Conservation (phyloP, 2,329 filamentous ascomycete species). For the Cladosporium sp. region DNA sequence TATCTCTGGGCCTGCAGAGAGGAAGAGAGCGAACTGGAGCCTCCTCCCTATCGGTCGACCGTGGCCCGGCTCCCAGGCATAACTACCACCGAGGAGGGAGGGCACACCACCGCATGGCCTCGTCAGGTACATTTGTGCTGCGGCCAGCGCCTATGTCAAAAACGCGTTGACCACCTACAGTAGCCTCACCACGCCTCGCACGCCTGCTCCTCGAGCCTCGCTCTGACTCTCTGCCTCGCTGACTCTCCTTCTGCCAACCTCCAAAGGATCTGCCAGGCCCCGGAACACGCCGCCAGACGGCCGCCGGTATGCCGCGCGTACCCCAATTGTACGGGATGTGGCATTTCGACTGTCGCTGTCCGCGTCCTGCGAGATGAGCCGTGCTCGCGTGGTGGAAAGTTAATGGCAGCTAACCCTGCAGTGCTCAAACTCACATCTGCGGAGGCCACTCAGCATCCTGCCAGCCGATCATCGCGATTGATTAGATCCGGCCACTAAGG, state of each 20-base stretch:
- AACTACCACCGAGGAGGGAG: neutral
- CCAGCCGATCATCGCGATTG: neutral
- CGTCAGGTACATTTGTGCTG: too few relatives aligned
- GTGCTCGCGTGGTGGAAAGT: neutral
- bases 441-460: neutral
- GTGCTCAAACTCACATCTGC: neutral
- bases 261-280: neutral
- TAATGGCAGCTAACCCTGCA: neutral
- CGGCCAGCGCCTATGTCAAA: neutral
- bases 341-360: neutral
- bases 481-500: neutral
- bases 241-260: too few relatives aligned
- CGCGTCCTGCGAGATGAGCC: neutral
- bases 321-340: neutral
- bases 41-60: neutral
- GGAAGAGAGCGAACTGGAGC: neutral
- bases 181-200: neutral
- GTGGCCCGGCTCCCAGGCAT: neutral
- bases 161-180: neutral
- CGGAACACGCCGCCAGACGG: neutral
- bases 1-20: neutral
- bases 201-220: neutral
- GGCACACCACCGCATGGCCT: neutral
- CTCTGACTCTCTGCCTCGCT: neutral
- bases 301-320: neutral